Evolutionary conservation across 768 basidiomycete genomes (phyloP).

Genomic region (Boletus rex-veris): DNA sequence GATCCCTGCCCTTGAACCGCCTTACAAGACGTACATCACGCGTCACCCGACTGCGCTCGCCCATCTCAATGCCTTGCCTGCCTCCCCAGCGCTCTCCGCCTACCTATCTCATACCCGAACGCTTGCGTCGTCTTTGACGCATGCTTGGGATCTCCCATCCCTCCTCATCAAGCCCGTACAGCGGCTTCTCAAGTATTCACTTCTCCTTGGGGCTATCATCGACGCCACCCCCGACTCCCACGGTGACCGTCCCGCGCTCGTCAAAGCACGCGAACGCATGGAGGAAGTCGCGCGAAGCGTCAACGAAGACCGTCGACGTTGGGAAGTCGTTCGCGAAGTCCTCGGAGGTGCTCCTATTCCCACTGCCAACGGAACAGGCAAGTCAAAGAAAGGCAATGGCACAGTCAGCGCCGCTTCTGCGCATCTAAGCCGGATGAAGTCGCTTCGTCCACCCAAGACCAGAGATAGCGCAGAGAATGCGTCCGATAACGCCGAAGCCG

Average conservation of each 20-base stretch:
- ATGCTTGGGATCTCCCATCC: slow-evolving; percentile 91
- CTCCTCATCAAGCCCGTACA: slow-evolving; percentile 98
- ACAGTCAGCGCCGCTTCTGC: slow-evolving; percentile 46
- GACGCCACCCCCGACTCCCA: slow-evolving; percentile 71
- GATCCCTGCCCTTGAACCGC: slow-evolving; percentile 67
- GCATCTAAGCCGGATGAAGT: slow-evolving; percentile 61
- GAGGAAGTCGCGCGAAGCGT: slow-evolving; percentile 73
- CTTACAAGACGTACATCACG: slow-evolving; percentile 79
- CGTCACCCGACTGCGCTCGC: slow-evolving; percentile 71
- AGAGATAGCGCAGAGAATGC: slow-evolving; percentile 27
- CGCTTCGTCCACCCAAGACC: slow-evolving; percentile 37
- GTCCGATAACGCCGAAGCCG: slow-evolving; percentile 41
- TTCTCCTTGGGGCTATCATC: slow-evolving; percentile 75
- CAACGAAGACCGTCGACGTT: slow-evolving; percentile 72
- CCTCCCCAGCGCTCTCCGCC: slow-evolving; percentile 45
- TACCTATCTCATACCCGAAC: slow-evolving; percentile 67
- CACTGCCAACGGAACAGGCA: slow-evolving; percentile 38
- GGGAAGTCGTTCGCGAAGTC: slow-evolving; percentile 78
- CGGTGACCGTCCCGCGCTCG: slow-evolving; percentile 48
- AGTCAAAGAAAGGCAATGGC: slow-evolving; percentile 37
- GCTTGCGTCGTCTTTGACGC: slow-evolving; percentile 67
- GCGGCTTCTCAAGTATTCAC: slow-evolving; percentile 88
- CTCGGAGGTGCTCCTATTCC: slow-evolving; percentile 41
- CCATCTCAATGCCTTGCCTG: slow-evolving; percentile 50
- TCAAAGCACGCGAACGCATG: slow-evolving; percentile 41